Percentiles rank a stretch among this genome's conserved stretches.
These are phyloP conservation scores for Domatiomyces globalis DNA, from an alignment of 2,329 filamentous ascomycete genomes.

Conservation along the genomic window DNA sequence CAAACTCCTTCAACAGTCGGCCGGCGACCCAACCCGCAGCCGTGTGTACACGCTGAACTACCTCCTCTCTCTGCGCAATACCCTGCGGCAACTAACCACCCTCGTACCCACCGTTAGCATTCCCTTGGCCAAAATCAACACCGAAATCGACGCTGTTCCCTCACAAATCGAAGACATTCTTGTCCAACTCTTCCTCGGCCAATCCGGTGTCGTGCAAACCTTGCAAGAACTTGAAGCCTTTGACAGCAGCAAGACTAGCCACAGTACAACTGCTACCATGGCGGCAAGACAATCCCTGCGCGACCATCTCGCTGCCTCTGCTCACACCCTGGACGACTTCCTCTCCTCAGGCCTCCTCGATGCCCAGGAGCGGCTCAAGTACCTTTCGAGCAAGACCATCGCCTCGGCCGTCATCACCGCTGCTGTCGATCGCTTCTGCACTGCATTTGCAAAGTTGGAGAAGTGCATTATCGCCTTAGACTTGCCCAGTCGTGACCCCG, in stretches of 20 bases:
- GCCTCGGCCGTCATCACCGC: conserved; percentile 66
- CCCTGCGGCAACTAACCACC: conserved; percentile 40
- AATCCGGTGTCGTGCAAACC: conserved; percentile 12
- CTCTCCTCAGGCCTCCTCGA: conserved; percentile 87
- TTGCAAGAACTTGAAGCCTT: conserved; percentile 10
- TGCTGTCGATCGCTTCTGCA: conserved; percentile 70
- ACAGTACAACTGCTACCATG: neutral
- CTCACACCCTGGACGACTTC: conserved; percentile 71
- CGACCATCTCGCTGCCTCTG: conserved; percentile 42
- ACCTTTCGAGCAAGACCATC: conserved; percentile 56
- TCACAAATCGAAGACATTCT: conserved; percentile 9
- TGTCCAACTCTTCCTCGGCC: conserved; percentile 9
- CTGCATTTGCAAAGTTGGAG: conserved; percentile 64
- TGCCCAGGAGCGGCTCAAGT: conserved; percentile 65
- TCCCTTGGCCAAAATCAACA: conserved; percentile 8
- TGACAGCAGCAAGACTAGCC: neutral
- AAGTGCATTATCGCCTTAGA: conserved; percentile 37
- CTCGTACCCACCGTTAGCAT: conserved; percentile 23
- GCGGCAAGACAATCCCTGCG: conserved; percentile 18
- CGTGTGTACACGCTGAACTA: conserved; percentile 39
- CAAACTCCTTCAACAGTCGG: conserved; percentile 1
- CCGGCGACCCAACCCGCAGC: conserved; percentile 24
- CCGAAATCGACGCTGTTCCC: conserved; percentile 10
- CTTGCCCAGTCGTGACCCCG: conserved; percentile 36
- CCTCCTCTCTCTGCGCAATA: conserved; percentile 38